Percentiles rank a stretch among this genome's conserved stretches.
phyloP scores from a whole-genome alignment of 805 yeast genomes.

The Saturnispora galanensis region DNA sequence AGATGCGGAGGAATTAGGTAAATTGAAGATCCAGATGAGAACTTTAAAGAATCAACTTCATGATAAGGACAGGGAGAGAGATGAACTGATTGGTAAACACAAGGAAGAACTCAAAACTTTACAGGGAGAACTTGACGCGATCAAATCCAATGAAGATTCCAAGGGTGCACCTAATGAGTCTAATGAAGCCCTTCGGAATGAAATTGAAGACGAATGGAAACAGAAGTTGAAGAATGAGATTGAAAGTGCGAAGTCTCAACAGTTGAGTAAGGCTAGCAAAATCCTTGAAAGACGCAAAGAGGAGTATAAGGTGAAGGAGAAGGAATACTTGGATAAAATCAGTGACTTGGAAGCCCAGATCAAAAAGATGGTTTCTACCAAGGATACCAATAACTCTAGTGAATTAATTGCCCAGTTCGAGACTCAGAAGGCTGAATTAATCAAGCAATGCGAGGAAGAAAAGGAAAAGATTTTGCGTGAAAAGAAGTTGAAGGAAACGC shows the following conservation, averaged over 20 bases:
- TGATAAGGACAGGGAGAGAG: slow-evolving; percentile 9
- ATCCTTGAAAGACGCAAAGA: slow-evolving; percentile 28
- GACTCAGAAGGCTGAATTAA: slow-evolving; percentile 15
- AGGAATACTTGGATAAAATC: slow-evolving; percentile 18
- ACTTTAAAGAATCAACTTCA: slow-evolving; percentile 11
- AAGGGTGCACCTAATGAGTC: slow-evolving; percentile 1
- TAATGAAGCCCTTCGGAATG: slow-evolving; percentile 13
- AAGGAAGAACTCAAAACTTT: slow-evolving; percentile 2
- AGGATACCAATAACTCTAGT: not conserved
- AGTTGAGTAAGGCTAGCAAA: slow-evolving; percentile 29
- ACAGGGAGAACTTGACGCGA: not conserved
- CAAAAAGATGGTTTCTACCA: slow-evolving; percentile 1
- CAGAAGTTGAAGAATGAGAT: slow-evolving; percentile 24
- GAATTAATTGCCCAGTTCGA: slow-evolving; percentile 11
- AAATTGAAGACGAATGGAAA: slow-evolving; percentile 22
- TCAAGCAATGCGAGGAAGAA: slow-evolving; percentile 18
- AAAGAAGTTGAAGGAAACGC: slow-evolving; percentile 46
- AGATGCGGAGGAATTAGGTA: slow-evolving; percentile 11
- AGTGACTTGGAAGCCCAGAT: slow-evolving; percentile 16
- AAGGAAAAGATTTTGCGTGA: slow-evolving; percentile 39
- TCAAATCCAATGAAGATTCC: slow-evolving; percentile 7
- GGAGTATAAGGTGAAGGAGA: slow-evolving; percentile 28
- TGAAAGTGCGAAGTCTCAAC: slow-evolving; percentile 28
- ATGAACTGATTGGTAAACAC: not conserved
- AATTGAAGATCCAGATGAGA: slow-evolving; percentile 15